Conservation (phyloP, 805 yeast genomes). For the Osmozyma mogii region DNA sequence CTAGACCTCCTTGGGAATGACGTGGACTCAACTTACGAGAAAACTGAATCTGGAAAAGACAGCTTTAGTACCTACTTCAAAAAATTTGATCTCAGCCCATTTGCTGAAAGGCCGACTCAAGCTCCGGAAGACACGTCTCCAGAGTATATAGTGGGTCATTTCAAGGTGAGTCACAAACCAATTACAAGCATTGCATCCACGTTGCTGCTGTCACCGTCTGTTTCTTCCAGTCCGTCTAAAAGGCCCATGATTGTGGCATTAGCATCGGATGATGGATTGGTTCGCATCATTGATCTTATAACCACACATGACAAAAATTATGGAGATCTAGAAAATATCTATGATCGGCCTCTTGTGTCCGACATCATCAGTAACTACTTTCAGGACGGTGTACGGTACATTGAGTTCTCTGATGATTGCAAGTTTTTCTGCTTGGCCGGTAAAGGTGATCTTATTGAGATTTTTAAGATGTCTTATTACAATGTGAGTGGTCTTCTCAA, state of each 20-base stretch:
- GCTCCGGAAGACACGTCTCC: conserved; percentile 3
- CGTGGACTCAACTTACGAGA: conserved; percentile 6
- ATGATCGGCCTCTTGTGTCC: conserved; percentile 21
- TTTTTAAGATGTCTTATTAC: conserved; percentile 33
- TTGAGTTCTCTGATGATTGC: conserved; percentile 41
- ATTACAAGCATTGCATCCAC: conserved; percentile 41
- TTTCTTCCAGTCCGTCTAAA: too few species aligned
- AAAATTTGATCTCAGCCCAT: conserved; percentile 28
- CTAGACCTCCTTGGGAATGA: conserved; percentile 8
- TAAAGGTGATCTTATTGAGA: conserved; percentile 46
- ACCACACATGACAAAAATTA: conserved; percentile 21
- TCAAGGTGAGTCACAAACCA: conserved; percentile 52
- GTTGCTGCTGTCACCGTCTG: conserved; percentile 8
- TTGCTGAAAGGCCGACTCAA: conserved; percentile 4
- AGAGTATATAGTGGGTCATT: conserved; percentile 40
- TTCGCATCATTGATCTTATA: conserved; percentile 47
- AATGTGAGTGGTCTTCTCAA: conserved; percentile 28
- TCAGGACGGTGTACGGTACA: conserved; percentile 50
- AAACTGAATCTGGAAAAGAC: conserved; percentile 18
- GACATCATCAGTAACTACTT: conserved; percentile 60
- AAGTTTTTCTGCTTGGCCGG: conserved; percentile 40
- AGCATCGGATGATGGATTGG: conserved; percentile 60
- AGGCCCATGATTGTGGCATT: conserved; percentile 42
- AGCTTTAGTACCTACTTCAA: conserved; percentile 28
- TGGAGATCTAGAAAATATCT: conserved; percentile 16